Evolutionary conservation across 1,139 yeast genomes (phyloP), one percentile per base, ranked within the genome.

Genomic region (Suhomyces bolitotheri): DNA sequence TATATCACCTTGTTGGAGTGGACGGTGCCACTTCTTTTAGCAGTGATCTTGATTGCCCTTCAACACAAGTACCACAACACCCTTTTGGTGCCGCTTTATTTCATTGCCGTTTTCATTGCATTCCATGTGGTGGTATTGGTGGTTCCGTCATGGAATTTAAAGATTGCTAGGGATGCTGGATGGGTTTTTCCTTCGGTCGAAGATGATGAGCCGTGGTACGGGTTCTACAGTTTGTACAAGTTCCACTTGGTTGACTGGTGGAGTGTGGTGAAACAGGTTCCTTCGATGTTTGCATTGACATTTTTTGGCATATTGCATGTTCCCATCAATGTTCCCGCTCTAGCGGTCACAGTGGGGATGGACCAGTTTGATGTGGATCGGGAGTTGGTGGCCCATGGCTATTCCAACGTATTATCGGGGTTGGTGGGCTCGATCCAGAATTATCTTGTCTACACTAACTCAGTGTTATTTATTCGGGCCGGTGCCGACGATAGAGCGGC

Each of bases 241-340:
- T 81, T 89, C 53, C 60, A 64, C 5, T 59, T 75, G 31, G 94
- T 89, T 11, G 80, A 87, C 55, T 86, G 95, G 90, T 54, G 67
- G 47, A 73, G 83, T 22, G 71, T 92, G 23, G 38, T 80, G 2
- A 68, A 74, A 39, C 88, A 90, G 49, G 44, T 89, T 11, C 98
- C 98, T 6, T 84, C 95, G 4, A 92, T 92, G 97, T 66, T 92
- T 43, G 98, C 98, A 0, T 66, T 92, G 45, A 90, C 98, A 0
- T 92, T 92, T 56, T 92, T 92, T 53, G 98, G 98, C 4, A 84
- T 92, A 28, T 65, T 92, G 36, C 98, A 92, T 55, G 98, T 92
- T 9, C 98, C 98, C 4, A 92, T 92, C 45, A 92, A 92, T 56
- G 97, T 92, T 6, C 98, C 98, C 3, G 97, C 98, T 0, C 69